These are phyloP conservation scores for Malus orientalis DNA, from an alignment of 306 rosid genomes.

Conservation along the genomic window DNA sequence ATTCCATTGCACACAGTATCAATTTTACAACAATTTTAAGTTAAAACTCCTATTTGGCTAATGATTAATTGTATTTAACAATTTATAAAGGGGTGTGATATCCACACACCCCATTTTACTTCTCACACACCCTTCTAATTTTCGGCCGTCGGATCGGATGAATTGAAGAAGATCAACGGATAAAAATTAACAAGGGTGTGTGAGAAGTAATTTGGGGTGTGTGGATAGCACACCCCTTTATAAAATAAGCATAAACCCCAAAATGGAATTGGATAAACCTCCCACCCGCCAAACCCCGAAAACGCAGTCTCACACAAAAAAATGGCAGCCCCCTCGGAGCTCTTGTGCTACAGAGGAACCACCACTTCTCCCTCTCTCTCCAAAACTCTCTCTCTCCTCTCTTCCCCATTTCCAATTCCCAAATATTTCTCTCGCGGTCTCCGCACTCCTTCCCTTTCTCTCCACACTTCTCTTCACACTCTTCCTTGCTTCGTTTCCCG, in stretches of 20 bases:
- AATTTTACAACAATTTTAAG: too few relatives aligned
- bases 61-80: too few relatives aligned
- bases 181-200: too few relatives aligned
- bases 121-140: too few relatives aligned
- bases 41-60: too few relatives aligned
- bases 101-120: too few relatives aligned
- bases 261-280: background rate
- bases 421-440: background rate
- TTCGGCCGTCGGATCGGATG: too few relatives aligned
- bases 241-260: background rate
- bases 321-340: constrained; percentile 11
- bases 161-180: too few relatives aligned
- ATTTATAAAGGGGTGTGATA: too few relatives aligned
- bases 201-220: too few relatives aligned
- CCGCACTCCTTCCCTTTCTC: background rate
- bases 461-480: background rate
- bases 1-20: too few relatives aligned
- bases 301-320: background rate
- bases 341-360: background rate
- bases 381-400: constrained; percentile 7
- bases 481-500: constrained; percentile 28
- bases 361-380: background rate
- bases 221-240: too few relatives aligned
- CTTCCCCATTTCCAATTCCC: background rate
- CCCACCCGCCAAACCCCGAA: background rate